Conservation (phyloP, 805 yeast species). For the Suhomyces sp. region DNA sequence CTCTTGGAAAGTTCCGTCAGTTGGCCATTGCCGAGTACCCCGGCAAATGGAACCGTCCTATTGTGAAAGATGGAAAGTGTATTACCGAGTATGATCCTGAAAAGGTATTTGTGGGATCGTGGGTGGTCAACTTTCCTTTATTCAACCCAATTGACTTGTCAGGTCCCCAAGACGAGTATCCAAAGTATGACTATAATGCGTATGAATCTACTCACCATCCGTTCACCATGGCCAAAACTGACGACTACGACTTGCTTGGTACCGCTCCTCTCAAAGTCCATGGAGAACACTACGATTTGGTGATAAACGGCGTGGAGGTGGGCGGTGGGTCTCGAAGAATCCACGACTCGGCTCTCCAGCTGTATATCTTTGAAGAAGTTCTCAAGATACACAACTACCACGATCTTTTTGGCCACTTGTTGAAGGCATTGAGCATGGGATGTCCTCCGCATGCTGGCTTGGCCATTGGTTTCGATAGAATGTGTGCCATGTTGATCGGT, state of each 20-base stretch:
- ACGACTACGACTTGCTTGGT: conserved; percentile 59
- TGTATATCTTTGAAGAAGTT: conserved; percentile 62
- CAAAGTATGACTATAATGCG: conserved; percentile 49
- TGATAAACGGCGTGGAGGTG: conserved; percentile 88
- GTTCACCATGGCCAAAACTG: conserved; percentile 83
- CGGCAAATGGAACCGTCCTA: conserved; percentile 44
- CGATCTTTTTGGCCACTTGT: conserved; percentile 76
- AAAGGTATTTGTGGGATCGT: conserved; percentile 57
- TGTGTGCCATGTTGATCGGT: conserved; percentile 88
- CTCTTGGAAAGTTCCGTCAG: conserved; percentile 84
- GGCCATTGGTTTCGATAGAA: conserved; percentile 91
- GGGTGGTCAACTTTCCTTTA: conserved; percentile 93
- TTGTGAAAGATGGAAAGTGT: conserved; percentile 13
- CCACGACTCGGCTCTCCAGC: conserved; percentile 80
- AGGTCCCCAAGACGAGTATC: conserved; percentile 41
- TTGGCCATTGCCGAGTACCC: conserved; percentile 59
- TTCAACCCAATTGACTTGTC: conserved; percentile 68
- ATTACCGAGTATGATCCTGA: conserved; percentile 16
- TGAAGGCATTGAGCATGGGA: conserved; percentile 79
- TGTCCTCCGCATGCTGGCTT: conserved; percentile 99
- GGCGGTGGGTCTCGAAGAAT: conserved; percentile 98
- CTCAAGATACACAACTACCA: conserved; percentile 59
- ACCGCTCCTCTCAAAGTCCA: conserved; percentile 58
- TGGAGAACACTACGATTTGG: conserved; percentile 94
- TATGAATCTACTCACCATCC: conserved; percentile 91